Base-by-base conservation (phyloP, 2,329 filamentous ascomycete genomes). In the Huntiella bhutanensis region DNA sequence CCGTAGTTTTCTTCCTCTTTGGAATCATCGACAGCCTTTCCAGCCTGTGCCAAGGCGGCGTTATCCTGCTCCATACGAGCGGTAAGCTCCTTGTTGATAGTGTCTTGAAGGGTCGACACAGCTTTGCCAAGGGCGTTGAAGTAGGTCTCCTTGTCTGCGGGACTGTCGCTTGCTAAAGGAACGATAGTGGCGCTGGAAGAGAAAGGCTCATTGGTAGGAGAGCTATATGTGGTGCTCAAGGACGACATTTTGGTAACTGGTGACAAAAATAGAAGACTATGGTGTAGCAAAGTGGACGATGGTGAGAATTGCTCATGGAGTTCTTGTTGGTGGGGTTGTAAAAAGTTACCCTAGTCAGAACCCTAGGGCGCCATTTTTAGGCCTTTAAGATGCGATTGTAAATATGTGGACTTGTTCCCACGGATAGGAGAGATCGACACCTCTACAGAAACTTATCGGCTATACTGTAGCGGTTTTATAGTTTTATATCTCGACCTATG, bases 1-100 rank as follows among this genome's bases (percentile, higher is more conserved):
- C 85, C 86, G 58, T 94, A 93, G 57, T 86, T 81, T 55, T 82
- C 75, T 57, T 85, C 82, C 56, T 78, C 75, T 51, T 71, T 69
- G 8, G 60, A 66, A 50, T 78, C 73, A 50, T 75, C 69, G 7
- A 66, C 55, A 6, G 49, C 54, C 41, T 50, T 55, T 43, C 51
- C 55, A 13, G 44, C 36, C 49, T 56, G 42, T 49, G 56, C 50
- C 11, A 64, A 62, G n/a, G 35, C 44, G 7, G 37, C 17, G 17
- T 78, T 80, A 57, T 86, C 81, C 51, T 80, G 69, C 34, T 79
- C 80, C 82, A 87, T 87, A 48, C 77, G 74, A 45, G 65, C 58
- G 4, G 82, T 87, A 49, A 88, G 67, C 57, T 82, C 77, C 52
- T 63, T 65, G 61, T 88, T 88, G 58, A 87, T 65, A 43, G 69